Conservation (phyloP, 106 monocot species). For the Hemerocallis citrina region DNA sequence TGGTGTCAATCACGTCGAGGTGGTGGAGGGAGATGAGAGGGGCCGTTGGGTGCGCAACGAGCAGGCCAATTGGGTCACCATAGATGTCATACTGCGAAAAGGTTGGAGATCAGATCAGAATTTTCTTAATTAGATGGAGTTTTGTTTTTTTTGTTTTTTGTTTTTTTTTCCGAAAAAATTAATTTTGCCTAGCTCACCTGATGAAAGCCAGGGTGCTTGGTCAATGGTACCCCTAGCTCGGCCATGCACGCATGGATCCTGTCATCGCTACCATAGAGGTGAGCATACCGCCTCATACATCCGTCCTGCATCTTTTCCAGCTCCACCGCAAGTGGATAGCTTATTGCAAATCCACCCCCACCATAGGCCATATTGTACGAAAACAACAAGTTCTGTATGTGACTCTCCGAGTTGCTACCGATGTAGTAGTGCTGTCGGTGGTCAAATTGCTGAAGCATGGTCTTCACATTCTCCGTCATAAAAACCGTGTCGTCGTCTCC, state of each 20-base stretch:
- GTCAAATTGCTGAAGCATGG: slow-evolving; percentile 26
- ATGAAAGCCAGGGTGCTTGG: slow-evolving; percentile 46
- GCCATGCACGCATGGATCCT: slow-evolving; percentile 62
- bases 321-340: slow-evolving; percentile 25
- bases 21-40: slow-evolving; percentile 78
- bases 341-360: slow-evolving; percentile 56
- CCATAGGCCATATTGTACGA: slow-evolving; percentile 52
- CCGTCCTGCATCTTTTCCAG: too few species aligned
- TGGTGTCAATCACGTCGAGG: slow-evolving; percentile 62
- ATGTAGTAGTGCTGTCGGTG: slow-evolving; percentile 43
- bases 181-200: slow-evolving; percentile 7
- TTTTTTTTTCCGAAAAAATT: too few species aligned
- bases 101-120: too few species aligned
- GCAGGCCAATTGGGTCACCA: slow-evolving; percentile 64
- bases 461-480: slow-evolving; percentile 34
- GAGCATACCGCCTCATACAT: slow-evolving; percentile 36
- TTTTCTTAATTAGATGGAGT: too few species aligned
- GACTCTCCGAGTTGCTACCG: slow-evolving; percentile 45
- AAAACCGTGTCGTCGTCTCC: slow-evolving; percentile 86
- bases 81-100: slow-evolving; percentile 52
- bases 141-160: too few species aligned
- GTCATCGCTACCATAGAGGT: slow-evolving; percentile 53
- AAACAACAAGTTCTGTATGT: slow-evolving; percentile 42
- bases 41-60: too few species aligned
- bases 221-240: slow-evolving; percentile 53